A percentile compares a stretch with the other conserved stretches of the same genome.
These are phyloP conservation scores for Ceratobasidium sp. DNA, from an alignment of 1,284 basidiomycete species.

Conservation along the genomic window DNA sequence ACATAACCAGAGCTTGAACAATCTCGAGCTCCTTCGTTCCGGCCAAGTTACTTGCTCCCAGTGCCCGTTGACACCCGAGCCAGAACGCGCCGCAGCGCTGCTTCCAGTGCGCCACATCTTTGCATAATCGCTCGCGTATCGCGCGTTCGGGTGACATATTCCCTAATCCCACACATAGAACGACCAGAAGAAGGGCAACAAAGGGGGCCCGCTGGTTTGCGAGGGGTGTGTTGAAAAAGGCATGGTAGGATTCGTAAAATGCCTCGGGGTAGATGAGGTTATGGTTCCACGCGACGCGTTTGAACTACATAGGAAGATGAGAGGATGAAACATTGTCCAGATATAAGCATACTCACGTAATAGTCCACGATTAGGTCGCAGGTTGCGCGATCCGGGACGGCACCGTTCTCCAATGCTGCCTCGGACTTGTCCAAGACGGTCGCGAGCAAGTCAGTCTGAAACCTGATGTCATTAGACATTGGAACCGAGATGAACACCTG, in stretches of 20 bases:
- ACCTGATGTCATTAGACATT: not conserved
- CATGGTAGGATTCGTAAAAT: slow-evolving; percentile 43
- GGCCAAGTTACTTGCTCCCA: slow-evolving; percentile 42
- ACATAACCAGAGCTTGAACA: slow-evolving; percentile 45
- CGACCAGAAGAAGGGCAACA: slow-evolving; percentile 46
- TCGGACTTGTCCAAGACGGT: slow-evolving; percentile 22
- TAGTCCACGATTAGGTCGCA: slow-evolving; percentile 43
- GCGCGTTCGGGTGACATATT: slow-evolving; percentile 44
- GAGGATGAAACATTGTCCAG: not conserved
- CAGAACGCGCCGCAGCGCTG: slow-evolving; percentile 44
- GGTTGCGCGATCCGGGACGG: slow-evolving; percentile 17
- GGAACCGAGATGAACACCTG: slow-evolving; percentile 30
- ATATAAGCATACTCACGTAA: slow-evolving; percentile 43
- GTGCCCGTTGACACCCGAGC: slow-evolving; percentile 43
- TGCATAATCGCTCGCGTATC: slow-evolving; percentile 36
- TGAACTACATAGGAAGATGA: slow-evolving; percentile 19
- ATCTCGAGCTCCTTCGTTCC: slow-evolving; percentile 43
- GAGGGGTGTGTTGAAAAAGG: slow-evolving; percentile 41
- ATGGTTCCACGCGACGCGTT: slow-evolving; percentile 46
- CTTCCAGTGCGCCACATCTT: slow-evolving; percentile 44
- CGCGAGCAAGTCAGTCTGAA: slow-evolving; percentile 1
- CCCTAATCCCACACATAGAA: slow-evolving; percentile 42
- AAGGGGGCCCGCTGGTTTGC: slow-evolving; percentile 36
- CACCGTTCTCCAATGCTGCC: slow-evolving; percentile 17
- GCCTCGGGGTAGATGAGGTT: slow-evolving; percentile 44